Conservation (phyloP, 371 early-diverging fungal genomes). For the Rhizopus arrhizus region DNA sequence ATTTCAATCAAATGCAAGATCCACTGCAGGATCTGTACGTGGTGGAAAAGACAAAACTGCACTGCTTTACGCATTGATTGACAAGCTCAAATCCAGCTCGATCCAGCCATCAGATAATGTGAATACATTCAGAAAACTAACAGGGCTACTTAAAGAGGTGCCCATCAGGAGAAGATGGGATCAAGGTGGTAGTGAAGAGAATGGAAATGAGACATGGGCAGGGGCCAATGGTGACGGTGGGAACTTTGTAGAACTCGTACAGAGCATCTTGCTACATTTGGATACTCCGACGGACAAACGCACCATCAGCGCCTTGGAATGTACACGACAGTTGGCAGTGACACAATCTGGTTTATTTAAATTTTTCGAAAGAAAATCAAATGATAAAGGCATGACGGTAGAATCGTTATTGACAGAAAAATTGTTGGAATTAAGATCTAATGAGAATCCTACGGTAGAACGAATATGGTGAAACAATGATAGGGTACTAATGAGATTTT, state of each 20-base stretch:
- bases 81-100: conserved; percentile 31
- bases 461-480: conserved; percentile 5
- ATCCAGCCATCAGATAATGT: conserved; percentile 6
- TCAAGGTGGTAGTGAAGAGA: conserved; percentile 45
- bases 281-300: not conserved
- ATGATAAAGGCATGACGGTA: conserved; percentile 38
- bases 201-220: conserved; percentile 46
- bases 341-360: conserved; percentile 47
- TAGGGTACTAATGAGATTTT: not conserved
- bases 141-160: conserved; percentile 40
- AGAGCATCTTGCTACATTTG: conserved; percentile 28
- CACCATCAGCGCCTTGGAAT: conserved; percentile 30
- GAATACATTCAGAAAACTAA: conserved; percentile 41
- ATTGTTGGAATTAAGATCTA: conserved; percentile 32
- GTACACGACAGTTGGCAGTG: conserved; percentile 42
- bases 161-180: conserved; percentile 49
- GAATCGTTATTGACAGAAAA: conserved; percentile 42
- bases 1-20: conserved; percentile 17
- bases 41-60: conserved; percentile 36
- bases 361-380: conserved; percentile 41
- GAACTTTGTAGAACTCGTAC: conserved; percentile 48
- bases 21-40: conserved; percentile 9
- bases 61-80: conserved; percentile 34
- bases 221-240: conserved; percentile 44
- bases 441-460: conserved; percentile 39